Conservation (phyloP, 805 yeast genomes). For the Sugiyamaella americana region DNA sequence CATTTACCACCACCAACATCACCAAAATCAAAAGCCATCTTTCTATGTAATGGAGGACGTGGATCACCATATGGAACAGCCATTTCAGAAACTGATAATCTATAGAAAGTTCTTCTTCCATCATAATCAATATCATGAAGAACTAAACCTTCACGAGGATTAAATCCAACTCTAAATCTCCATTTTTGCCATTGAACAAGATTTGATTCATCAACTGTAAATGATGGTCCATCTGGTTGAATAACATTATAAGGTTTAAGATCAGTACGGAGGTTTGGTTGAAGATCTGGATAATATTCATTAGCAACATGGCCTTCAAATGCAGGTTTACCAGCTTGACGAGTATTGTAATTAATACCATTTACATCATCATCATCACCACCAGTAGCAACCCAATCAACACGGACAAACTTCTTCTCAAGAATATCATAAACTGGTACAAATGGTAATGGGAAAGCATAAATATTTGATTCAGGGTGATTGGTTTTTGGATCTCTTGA, state of each 20-base stretch:
- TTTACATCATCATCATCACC: slow-evolving; percentile 59
- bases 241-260: slow-evolving; percentile 69
- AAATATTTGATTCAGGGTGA: slow-evolving; percentile 32
- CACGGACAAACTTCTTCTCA: slow-evolving; percentile 56
- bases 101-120: slow-evolving; percentile 69
- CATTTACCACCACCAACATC: slow-evolving; percentile 77
- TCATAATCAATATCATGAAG: slow-evolving; percentile 66
- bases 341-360: slow-evolving; percentile 34
- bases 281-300: slow-evolving; percentile 36
- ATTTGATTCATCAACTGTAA: slow-evolving; percentile 43
- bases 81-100: slow-evolving; percentile 74
- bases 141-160: slow-evolving; percentile 75
- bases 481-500: slow-evolving; percentile 55
- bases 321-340: slow-evolving; percentile 53
- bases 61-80: slow-evolving; percentile 87
- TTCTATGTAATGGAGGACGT: slow-evolving; percentile 75
- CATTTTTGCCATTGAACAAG: slow-evolving; percentile 77
- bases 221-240: slow-evolving; percentile 84
- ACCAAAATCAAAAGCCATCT: slow-evolving; percentile 82
- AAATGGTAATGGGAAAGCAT: slow-evolving; percentile 65
- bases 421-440: slow-evolving; percentile 69
- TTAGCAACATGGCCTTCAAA: slow-evolving; percentile 66
- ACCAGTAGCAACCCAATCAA: slow-evolving; percentile 72
- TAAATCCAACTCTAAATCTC: slow-evolving; percentile 67
- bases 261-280: slow-evolving; percentile 37